Base-by-base conservation (phyloP, 1,284 basidiomycete species). In the Malassezia sp. region DNA sequence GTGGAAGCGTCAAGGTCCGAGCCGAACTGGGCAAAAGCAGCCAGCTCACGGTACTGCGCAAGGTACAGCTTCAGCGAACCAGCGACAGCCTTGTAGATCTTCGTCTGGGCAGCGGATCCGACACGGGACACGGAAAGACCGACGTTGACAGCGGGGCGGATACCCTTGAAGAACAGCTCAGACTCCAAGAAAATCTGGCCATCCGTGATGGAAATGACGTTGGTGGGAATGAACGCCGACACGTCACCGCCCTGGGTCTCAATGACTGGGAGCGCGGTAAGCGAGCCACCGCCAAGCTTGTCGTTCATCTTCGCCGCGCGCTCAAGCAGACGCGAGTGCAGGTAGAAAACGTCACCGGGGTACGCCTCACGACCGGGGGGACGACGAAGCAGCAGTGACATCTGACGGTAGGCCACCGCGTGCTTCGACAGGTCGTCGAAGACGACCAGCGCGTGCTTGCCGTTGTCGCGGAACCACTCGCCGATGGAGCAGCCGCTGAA, bases 401-500 rank as follows among this genome's bases (percentile, higher is more conserved):
- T 97, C 76, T 97, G 91, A 81, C 91, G 90, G 81, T 97, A 97
- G 66, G 91, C 91, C 56, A 97, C 91, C 70, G 91, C 91, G 78
- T 97, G 91, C 79, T 97, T 97, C 70, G 91, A 97, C 75, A 97
- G 78, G 75, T 97, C 91, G 72, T 97, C 91, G 76, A 93, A 97
- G 77, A 97, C 85, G 76, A 97, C 96, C 71, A 96, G 80, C 65
- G 91, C 77, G 77, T 79, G 77, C 75, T 86, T 91, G 78, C 88
- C 89, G 74, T 97, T 96, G 78, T 97, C 91, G 78, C 91, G 88
- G 91, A 97, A 97, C 91, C 91, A 97, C 78, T 97, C 91, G 74
- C 91, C 91, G 85, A 97, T 97, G 71, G 91, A 90, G 75, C 87
- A 91, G 61, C 91, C 91, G 67, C 91, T 91, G 88, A 97, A 97